Percentiles rank a stretch among this genome's conserved stretches.
Conservation (phyloP, 2,329 filamentous ascomycete species). For the Eutypa lata region DNA sequence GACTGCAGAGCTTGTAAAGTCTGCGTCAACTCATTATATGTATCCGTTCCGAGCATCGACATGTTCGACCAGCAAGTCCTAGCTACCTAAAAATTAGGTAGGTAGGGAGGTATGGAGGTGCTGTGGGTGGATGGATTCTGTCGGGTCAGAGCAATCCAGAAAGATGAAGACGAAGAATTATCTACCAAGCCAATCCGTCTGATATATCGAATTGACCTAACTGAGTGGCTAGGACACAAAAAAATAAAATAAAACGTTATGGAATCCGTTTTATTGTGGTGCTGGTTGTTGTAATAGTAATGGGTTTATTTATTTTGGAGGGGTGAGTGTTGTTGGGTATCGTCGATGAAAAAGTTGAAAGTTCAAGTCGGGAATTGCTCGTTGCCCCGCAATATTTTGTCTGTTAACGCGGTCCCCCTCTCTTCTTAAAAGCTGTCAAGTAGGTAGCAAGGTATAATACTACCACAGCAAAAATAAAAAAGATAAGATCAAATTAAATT, state of each 20-base stretch:
- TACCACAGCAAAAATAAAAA: too few species aligned
- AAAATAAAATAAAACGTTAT: not conserved
- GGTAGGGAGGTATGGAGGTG: not conserved
- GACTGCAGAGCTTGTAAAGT: conserved; percentile 87
- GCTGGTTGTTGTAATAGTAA: not conserved
- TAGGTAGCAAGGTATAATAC: too few species aligned
- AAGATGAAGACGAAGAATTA: not conserved
- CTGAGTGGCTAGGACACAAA: not conserved
- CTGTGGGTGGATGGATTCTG: not conserved
- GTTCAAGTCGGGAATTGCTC: too few species aligned
- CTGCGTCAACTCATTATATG: conserved; percentile 80
- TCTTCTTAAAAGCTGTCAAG: too few species aligned
- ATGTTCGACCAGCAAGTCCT: conserved; percentile 43
- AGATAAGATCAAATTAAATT: too few species aligned
- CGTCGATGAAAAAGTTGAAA: too few species aligned
- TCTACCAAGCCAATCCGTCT: not conserved
- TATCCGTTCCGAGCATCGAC: conserved; percentile 82
- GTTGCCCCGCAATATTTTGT: too few species aligned
- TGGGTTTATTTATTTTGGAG: not conserved
- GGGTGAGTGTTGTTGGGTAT: too few species aligned
- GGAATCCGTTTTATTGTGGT: not conserved
- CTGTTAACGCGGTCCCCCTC: too few species aligned
- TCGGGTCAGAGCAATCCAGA: not conserved
- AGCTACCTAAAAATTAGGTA: conserved; percentile 1
- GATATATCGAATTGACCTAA: too few species aligned